Percentiles rank a stretch among this genome's conserved stretches.
phyloP scores from a whole-genome alignment of 2,329 filamentous ascomycete species.

The Cordyceps cateniannulata region DNA sequence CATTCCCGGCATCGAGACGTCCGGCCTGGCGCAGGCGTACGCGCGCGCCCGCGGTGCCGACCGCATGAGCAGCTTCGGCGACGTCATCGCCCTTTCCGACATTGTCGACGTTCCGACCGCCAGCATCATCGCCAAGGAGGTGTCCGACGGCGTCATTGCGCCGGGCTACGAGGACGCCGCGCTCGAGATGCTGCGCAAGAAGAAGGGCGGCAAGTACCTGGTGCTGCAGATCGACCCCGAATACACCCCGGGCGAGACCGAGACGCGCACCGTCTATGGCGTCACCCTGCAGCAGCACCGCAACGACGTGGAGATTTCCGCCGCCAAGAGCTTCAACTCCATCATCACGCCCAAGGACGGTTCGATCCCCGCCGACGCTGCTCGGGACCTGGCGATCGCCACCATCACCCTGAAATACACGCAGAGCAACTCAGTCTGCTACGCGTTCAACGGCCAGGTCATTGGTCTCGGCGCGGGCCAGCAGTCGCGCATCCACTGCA shows the following conservation, averaged over 20 bases:
- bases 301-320: conserved; percentile 77
- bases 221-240: conserved; percentile 90
- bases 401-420: conserved; percentile 99
- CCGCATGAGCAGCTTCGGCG: conserved; percentile 97
- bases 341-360: conserved; percentile 83
- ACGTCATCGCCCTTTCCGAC: conserved; percentile 89
- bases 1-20: conserved; percentile 81
- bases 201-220: conserved; percentile 96
- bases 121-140: conserved; percentile 96
- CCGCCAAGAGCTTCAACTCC: conserved; percentile 69
- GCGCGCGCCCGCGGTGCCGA: conserved; percentile 92
- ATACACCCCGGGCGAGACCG: conserved; percentile 73
- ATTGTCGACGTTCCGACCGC: conserved; percentile 87
- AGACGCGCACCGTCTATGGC: conserved; percentile 85
- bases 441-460: conserved; percentile 87
- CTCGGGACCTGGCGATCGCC: conserved; percentile 86
- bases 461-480: conserved; percentile 93
- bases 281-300: conserved; percentile 83
- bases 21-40: conserved; percentile 85
- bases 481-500: conserved; percentile 98
- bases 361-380: conserved; percentile 67
- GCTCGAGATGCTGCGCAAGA: conserved; percentile 88
- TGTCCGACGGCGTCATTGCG: conserved; percentile 94
- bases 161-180: conserved; percentile 80
- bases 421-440: conserved; percentile 98